A percentile compares a stretch with the other conserved stretches of the same genome.
These are phyloP conservation scores for Aspergillus costaricaensis DNA, from an alignment of 2,329 filamentous ascomycete species.

Conservation along the genomic window DNA sequence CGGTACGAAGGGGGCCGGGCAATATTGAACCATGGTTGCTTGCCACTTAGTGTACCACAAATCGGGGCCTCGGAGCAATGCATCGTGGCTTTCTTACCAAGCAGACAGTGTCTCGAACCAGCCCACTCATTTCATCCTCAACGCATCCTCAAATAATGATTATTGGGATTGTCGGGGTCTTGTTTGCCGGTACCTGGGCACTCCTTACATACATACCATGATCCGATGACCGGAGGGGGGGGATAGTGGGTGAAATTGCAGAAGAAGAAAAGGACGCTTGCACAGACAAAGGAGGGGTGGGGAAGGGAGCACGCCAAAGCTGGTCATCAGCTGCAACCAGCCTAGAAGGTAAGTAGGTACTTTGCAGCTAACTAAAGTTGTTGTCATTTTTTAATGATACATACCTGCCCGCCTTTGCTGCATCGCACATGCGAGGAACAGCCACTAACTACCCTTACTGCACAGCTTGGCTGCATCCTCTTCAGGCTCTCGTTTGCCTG, in stretches of 20 bases:
- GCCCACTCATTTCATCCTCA: background rate
- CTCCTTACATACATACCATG: slow-evolving; percentile 11
- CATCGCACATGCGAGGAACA: slow-evolving; percentile 7
- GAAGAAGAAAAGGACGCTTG: background rate
- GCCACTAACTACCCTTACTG: slow-evolving; percentile 2
- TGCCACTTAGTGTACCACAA: slow-evolving; percentile 22
- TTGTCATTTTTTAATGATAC: background rate
- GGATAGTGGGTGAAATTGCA: background rate
- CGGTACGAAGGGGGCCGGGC: background rate
- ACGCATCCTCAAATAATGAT: background rate
- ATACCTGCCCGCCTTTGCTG: background rate
- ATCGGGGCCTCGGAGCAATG: slow-evolving; percentile 16
- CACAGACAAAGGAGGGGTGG: background rate
- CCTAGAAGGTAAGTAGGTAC: background rate
- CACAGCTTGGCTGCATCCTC: background rate
- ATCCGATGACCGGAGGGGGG: slow-evolving; percentile 4
- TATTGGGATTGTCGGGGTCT: background rate
- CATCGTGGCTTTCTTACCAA: slow-evolving; percentile 2
- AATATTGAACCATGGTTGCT: slow-evolving; percentile 22
- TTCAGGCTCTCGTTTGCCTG: background rate
- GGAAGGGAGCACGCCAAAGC: background rate
- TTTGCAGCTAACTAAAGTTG: background rate
- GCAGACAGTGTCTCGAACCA: background rate
- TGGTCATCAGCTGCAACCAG: background rate
- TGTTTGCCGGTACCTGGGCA: slow-evolving; percentile 1